Conservation (phyloP, 257 asterid species). For the Solanum tarapatanum region DNA sequence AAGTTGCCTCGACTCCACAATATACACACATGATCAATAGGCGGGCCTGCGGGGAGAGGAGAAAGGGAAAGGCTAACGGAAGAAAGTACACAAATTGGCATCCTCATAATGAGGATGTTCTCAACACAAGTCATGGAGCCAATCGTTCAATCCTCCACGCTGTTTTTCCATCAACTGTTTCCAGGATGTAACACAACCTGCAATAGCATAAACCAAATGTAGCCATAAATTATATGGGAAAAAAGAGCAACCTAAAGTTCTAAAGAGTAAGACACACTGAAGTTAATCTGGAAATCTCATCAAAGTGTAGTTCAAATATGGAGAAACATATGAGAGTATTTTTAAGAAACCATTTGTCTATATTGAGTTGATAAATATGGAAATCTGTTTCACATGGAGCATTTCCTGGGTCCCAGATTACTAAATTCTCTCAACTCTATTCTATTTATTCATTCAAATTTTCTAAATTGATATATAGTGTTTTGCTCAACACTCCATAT, state of each 20-base stretch:
- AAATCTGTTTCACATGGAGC: background rate
- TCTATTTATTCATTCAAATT: background rate
- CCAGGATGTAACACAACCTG: slow-evolving; percentile 24
- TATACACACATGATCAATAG: background rate
- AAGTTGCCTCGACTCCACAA: background rate
- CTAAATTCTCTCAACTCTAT: background rate
- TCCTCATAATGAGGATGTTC: slow-evolving; percentile 12
- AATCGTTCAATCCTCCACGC: slow-evolving; percentile 30
- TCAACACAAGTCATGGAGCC: slow-evolving; percentile 30
- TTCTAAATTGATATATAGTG: background rate
- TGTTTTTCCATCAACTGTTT: slow-evolving; percentile 13
- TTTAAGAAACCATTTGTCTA: background rate
- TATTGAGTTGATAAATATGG: background rate
- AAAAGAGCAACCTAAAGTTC: background rate
- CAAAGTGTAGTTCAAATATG: background rate
- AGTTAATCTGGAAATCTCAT: background rate
- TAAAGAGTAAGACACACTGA: background rate
- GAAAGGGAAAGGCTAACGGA: background rate
- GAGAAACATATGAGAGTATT: background rate
- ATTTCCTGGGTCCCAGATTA: background rate
- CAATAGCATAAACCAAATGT: background rate
- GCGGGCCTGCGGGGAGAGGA: background rate
- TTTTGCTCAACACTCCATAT: background rate
- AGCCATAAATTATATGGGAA: background rate
- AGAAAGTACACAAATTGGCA: background rate